phyloP scores from a whole-genome alignment of 805 yeast species.

The Suhomyces pyralidae region DNA sequence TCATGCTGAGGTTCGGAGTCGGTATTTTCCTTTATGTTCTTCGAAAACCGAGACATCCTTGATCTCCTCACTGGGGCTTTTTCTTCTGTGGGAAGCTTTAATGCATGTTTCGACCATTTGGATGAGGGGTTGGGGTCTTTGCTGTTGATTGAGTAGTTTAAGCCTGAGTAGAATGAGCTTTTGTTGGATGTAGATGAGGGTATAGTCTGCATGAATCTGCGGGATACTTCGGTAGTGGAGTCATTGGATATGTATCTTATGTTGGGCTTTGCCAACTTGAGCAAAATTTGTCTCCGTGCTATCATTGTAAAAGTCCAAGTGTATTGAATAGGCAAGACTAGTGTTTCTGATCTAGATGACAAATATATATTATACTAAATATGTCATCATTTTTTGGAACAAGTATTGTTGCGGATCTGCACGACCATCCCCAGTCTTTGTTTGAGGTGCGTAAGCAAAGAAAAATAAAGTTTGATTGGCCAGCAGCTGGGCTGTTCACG shows the following conservation, averaged over 20 bases:
- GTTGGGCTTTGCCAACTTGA: neutral
- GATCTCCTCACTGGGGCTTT: conserved; percentile 25
- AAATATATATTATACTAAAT: neutral
- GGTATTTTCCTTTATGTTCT: conserved; percentile 5
- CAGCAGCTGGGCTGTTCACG: neutral
- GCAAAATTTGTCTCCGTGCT: conserved; percentile 8
- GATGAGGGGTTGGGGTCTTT: conserved; percentile 7
- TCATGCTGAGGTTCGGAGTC: neutral
- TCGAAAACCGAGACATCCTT: conserved; percentile 28
- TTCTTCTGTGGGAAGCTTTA: conserved; percentile 15
- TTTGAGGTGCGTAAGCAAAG: neutral
- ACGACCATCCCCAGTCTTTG: conserved; percentile 4
- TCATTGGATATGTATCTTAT: conserved; percentile 20
- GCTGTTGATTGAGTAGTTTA: conserved; percentile 11
- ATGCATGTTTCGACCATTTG: conserved; percentile 34
- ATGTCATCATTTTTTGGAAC: neutral
- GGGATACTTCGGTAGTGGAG: conserved; percentile 19
- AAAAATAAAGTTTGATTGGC: neutral
- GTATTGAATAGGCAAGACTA: too few species aligned
- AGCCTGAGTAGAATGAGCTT: conserved; percentile 9
- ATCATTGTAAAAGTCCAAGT: conserved; percentile 4
- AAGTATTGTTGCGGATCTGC: neutral
- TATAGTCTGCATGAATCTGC: conserved; percentile 36
- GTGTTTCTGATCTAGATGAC: neutral
- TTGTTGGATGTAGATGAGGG: conserved; percentile 18